Evolutionary conservation across 306 rosid genomes (phyloP).

Genomic region (Phaseolus lunatus): DNA sequence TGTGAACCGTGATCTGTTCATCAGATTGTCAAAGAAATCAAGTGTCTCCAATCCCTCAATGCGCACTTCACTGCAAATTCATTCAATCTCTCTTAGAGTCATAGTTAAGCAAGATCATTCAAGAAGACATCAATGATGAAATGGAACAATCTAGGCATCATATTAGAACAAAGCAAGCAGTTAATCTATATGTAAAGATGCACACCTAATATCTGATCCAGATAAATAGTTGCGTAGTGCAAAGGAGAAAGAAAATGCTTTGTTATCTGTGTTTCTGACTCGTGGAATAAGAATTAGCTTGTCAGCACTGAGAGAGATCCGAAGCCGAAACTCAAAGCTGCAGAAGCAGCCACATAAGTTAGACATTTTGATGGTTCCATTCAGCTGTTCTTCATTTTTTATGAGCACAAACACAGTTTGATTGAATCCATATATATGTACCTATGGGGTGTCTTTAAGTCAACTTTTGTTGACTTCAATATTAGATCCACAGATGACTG

Average conservation of each 20-base stretch:
- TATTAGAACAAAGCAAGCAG: not conserved
- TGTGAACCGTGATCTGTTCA: conserved; percentile 64
- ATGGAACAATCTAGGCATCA: conserved; percentile 1
- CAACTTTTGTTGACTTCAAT: conserved; percentile 67
- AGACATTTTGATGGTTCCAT: conserved; percentile 5
- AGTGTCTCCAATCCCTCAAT: conserved; percentile 89
- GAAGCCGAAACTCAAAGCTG: conserved; percentile 79
- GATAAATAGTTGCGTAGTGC: conserved; percentile 68
- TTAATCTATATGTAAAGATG: conserved; percentile 22
- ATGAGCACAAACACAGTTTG: not conserved
- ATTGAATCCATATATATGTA: conserved; percentile 9
- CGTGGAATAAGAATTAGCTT: conserved; percentile 70
- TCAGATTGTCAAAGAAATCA: conserved; percentile 73
- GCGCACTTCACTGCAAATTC: conserved; percentile 76
- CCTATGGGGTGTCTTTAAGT: conserved; percentile 71
- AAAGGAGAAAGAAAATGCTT: conserved; percentile 65
- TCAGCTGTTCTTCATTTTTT: not conserved
- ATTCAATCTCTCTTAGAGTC: conserved; percentile 39
- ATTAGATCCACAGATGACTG: conserved; percentile 78
- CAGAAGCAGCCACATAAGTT: conserved; percentile 15
- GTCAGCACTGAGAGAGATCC: conserved; percentile 64
- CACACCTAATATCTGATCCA: conserved; percentile 81
- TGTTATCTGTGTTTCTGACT: conserved; percentile 71
- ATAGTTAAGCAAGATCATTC: conserved; percentile 31
- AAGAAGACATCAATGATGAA: conserved; percentile 13